Conservation (phyloP, 495 filamentous ascomycete genomes). For the Achaetomiella virescens region DNA sequence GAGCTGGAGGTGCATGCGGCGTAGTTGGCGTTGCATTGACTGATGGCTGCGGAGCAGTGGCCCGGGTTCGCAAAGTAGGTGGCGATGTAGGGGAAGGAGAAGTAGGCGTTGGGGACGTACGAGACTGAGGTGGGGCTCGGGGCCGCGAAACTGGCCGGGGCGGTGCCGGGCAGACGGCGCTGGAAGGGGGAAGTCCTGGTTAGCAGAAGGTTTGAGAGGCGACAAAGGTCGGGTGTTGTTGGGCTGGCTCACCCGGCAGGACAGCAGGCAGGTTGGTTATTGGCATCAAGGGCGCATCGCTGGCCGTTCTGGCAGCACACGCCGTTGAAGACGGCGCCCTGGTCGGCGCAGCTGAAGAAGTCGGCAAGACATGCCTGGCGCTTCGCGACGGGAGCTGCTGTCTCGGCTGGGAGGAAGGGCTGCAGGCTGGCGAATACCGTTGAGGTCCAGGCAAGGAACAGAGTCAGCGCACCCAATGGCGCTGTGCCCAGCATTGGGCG, state of each 20-base stretch:
- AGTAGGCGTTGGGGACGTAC: conserved; percentile 50
- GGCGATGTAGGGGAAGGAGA: conserved; percentile 60
- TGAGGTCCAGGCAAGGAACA: conserved; percentile 10
- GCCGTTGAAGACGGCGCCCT: conserved; percentile 33
- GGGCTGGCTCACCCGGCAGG: conserved; percentile 35
- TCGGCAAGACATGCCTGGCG: conserved; percentile 31
- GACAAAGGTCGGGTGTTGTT: no score
- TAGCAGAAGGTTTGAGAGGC: not conserved
- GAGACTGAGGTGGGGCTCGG: conserved; percentile 34
- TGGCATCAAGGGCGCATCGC: conserved; percentile 36
- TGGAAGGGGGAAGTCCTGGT: conserved; percentile 8
- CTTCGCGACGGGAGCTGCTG: conserved; percentile 17
- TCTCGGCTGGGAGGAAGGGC: conserved; percentile 29
- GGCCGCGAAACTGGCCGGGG: conserved; percentile 42
- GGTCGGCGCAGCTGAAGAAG: conserved; percentile 40
- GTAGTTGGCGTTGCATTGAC: conserved; percentile 59
- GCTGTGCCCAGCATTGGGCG: not conserved
- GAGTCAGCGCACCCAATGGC: not conserved
- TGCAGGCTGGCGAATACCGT: conserved; percentile 20
- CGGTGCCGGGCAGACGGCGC: conserved; percentile 41
- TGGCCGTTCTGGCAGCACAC: conserved; percentile 43
- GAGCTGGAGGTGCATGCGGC: conserved; percentile 54
- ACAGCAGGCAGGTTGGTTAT: conserved; percentile 41
- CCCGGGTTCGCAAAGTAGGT: conserved; percentile 58
- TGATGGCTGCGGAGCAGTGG: conserved; percentile 61